Base-by-base conservation (phyloP, 306 rosid genomes). In the Vicia sativa region DNA sequence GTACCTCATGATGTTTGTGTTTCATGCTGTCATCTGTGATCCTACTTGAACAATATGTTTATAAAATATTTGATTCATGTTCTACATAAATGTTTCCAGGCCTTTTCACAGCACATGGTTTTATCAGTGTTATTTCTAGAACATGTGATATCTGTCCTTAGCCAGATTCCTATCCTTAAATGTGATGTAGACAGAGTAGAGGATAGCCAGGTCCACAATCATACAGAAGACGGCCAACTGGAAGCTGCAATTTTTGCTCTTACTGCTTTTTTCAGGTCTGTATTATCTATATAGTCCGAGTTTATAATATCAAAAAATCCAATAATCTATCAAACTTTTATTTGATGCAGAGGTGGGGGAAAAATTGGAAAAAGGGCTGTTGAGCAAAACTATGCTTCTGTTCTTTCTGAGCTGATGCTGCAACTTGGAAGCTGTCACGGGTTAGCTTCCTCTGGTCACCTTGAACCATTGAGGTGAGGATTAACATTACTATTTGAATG, bases 391-490 rank as follows among this genome's bases (percentile, higher is more conserved):
- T 93, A 93, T 80, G 91, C 98, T 77, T 87, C 88, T 65, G 97
- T 93, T 77, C 93, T 93, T 58, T 91, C 95, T 65, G 97, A 93
- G 79, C 96, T 93, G 67, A 90, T 84, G 41, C 86, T 90, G 74
- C 97, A 90, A 80, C 84, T 93, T 65, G 98, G 98, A 76, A 79
- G 96, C 74, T 93, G 98, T 79, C 97, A 90, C 79, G 80, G 86
- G 74, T 81, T 86, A 72, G 83, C 93, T 37, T 82, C 77, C 74
- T 79, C 82, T 55, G 96, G 97, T 74, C 91, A 81, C 49, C 91
- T 74, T 58, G 98, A 86, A 74, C 90, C 92, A 56, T 68, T 93
- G 80, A 83, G 91, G 98, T 93, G 77, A 79, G 77, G 43, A 52
- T 66, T 75, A 41, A 35, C 25, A 23, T 62, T 70, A 55, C 60